phyloP scores from a whole-genome alignment of 441 rosid species.

The Adansonia gregorii region DNA sequence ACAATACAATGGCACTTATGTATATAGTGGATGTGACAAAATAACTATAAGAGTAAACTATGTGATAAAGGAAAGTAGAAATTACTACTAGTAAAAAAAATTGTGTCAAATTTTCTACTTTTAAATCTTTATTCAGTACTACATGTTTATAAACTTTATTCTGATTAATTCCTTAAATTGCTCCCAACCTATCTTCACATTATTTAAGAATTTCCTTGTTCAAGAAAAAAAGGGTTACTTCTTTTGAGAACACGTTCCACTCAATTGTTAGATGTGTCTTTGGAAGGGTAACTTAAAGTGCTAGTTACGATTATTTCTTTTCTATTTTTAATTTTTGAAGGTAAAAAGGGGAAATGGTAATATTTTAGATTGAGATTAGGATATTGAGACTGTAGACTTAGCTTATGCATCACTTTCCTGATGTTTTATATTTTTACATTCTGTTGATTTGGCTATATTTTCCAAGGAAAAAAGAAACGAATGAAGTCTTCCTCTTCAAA shows the following conservation, averaged over 20 bases:
- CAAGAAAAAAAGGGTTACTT: not conserved
- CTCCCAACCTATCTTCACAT: not conserved
- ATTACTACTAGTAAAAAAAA: not conserved
- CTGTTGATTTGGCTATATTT: not conserved
- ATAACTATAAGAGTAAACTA: not conserved
- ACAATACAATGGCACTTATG: no score
- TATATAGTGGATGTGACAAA: not conserved
- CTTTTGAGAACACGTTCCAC: not conserved
- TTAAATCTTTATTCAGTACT: not conserved
- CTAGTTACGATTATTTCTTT: not conserved
- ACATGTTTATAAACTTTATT: not conserved
- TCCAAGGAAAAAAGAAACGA: not conserved
- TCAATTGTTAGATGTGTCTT: not conserved
- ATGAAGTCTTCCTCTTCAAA: not conserved
- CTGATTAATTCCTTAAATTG: not conserved
- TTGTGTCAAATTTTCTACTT: not conserved
- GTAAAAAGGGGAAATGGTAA: not conserved
- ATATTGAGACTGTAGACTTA: not conserved
- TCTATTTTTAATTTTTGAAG: not conserved
- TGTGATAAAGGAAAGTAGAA: not conserved
- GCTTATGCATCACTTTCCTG: not conserved
- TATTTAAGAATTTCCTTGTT: not conserved
- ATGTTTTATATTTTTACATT: conserved; percentile 3
- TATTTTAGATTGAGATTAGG: not conserved
- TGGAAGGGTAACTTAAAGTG: not conserved